Evolutionary conservation across 768 basidiomycete genomes (phyloP).

Genomic region (Calocybe indica): DNA sequence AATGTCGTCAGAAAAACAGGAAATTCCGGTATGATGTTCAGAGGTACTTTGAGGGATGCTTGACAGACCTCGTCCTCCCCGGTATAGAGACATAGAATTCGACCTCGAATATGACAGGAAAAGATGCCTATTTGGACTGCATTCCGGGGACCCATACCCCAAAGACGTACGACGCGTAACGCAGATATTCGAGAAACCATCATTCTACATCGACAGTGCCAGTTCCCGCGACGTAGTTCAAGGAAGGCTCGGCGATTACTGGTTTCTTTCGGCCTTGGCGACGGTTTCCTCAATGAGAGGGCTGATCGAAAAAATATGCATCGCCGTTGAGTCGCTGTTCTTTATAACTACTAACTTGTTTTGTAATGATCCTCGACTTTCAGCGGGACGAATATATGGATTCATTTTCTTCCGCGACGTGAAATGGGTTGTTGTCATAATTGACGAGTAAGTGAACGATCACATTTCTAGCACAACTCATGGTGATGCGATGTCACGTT

Average conservation of each 20-base stretch:
- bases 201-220: conserved; percentile 41
- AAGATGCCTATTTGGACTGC: background rate
- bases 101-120: background rate
- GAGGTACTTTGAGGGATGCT: background rate
- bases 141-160: background rate
- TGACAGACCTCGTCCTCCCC: too few species aligned
- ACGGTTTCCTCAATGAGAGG: conserved; percentile 37
- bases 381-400: conserved; percentile 52
- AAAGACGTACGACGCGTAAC: conserved; percentile 37
- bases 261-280: conserved; percentile 48
- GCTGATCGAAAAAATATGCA: conserved; percentile 48
- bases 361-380: background rate
- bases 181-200: conserved; percentile 46
- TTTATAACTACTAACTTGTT: background rate
- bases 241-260: conserved; percentile 45
- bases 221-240: conserved; percentile 41
- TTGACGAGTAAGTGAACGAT: conserved; percentile 43
- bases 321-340: conserved; percentile 28
- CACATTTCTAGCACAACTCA: background rate
- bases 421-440: conserved; percentile 45
- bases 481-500: background rate
- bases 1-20: conserved; percentile 36
- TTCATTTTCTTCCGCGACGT: conserved; percentile 53
- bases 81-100: background rate
- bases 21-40: conserved; percentile 33